Conservation (phyloP, 108 stramenopile species). For the Skeletonema marinoi region DNA sequence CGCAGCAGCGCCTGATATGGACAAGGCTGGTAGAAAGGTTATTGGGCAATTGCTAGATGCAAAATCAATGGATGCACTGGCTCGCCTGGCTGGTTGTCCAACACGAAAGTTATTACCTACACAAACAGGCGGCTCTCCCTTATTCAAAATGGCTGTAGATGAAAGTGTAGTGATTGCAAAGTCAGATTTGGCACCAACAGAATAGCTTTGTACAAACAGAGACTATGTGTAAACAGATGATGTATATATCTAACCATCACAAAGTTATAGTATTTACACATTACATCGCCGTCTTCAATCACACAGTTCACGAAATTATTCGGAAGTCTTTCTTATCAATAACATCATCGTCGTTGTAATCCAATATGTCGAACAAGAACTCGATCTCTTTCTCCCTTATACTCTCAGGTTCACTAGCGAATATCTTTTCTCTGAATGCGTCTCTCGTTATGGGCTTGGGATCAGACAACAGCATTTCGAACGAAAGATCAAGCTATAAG, state of each 20-base stretch:
- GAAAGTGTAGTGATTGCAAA: constrained; percentile 14
- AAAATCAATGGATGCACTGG: constrained; percentile 68
- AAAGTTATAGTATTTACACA: neutral
- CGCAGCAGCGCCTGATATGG: constrained; percentile 56
- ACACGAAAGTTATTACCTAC: constrained; percentile 57
- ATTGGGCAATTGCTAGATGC: constrained; percentile 81
- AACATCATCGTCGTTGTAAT: constrained; percentile 40
- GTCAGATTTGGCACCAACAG: constrained; percentile 2
- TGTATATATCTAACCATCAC: too few species aligned
- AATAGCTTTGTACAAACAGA: neutral
- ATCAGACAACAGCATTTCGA: constrained; percentile 40
- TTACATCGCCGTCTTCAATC: neutral
- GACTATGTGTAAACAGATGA: neutral
- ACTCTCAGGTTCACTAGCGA: constrained; percentile 32
- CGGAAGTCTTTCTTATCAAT: constrained; percentile 54
- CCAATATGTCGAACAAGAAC: constrained; percentile 54
- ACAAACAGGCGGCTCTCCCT: constrained; percentile 43
- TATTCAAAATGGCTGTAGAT: constrained; percentile 37
- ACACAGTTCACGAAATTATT: constrained; percentile 11
- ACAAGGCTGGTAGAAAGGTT: constrained; percentile 63
- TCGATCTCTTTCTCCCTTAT: constrained; percentile 46
- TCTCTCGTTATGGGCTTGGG: constrained; percentile 36
- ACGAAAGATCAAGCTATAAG: constrained; percentile 42
- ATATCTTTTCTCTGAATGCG: constrained; percentile 37
- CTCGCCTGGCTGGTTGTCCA: constrained; percentile 65